These are phyloP conservation scores for Plenodomus tracheiphilus DNA, from an alignment of 2,329 filamentous ascomycete genomes.

Conservation along the genomic window DNA sequence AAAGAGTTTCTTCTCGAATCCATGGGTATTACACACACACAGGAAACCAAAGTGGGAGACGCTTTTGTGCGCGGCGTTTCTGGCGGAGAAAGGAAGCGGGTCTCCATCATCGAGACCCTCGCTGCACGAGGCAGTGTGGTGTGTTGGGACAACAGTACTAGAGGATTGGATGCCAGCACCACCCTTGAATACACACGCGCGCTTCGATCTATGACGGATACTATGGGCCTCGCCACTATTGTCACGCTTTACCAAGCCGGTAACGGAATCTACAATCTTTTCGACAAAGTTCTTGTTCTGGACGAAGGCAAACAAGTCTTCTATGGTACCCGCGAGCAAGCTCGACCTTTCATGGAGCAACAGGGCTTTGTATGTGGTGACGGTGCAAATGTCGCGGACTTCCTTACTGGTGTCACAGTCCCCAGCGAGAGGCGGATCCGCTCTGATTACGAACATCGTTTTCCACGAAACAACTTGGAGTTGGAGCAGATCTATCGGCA, in stretches of 20 bases:
- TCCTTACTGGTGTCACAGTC: slow-evolving; percentile 71
- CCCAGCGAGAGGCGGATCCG: slow-evolving; percentile 48
- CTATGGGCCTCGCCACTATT: slow-evolving; percentile 54
- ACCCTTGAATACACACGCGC: slow-evolving; percentile 60
- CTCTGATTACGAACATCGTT: slow-evolving; percentile 45
- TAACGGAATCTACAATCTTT: slow-evolving; percentile 60
- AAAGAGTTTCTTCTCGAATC: slow-evolving; percentile 58
- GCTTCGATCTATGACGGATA: slow-evolving; percentile 54
- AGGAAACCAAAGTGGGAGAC: slow-evolving; percentile 69
- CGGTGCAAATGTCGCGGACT: slow-evolving; percentile 70
- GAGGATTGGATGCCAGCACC: slow-evolving; percentile 44
- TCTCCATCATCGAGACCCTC: slow-evolving; percentile 68
- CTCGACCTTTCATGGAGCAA: slow-evolving; percentile 66
- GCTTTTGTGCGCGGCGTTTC: slow-evolving; percentile 68
- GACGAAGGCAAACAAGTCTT: slow-evolving; percentile 78
- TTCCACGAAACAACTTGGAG: slow-evolving; percentile 50
- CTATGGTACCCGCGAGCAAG: slow-evolving; percentile 64
- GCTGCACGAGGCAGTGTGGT: slow-evolving; percentile 62
- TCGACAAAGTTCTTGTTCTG: slow-evolving; percentile 74
- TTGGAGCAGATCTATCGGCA: slow-evolving; percentile 55
- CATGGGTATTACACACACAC: slow-evolving; percentile 54
- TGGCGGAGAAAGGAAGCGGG: slow-evolving; percentile 70
- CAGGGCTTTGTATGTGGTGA: slow-evolving; percentile 68
- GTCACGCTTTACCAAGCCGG: slow-evolving; percentile 60
- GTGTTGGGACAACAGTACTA: slow-evolving; percentile 51